Percentiles rank a stretch among this genome's conserved stretches.
Conservation (phyloP, 768 basidiomycete genomes). For the Boletus pseudopeckii region DNA sequence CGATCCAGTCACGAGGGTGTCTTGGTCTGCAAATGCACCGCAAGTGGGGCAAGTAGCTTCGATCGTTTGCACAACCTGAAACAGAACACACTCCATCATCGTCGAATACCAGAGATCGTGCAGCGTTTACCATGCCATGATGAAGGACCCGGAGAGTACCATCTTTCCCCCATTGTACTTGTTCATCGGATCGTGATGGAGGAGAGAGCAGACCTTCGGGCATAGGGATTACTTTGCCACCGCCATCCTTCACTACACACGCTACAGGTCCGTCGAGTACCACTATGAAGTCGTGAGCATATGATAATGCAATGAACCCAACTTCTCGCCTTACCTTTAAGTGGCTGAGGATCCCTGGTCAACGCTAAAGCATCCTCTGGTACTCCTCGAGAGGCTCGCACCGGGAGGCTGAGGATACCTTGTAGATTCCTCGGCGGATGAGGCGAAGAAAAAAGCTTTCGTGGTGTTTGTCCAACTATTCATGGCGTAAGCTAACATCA, state of each 20-base stretch:
- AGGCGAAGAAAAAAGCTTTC: constrained; percentile 71
- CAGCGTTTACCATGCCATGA: constrained; percentile 53
- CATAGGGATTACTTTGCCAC: constrained; percentile 52
- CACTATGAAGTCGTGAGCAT: constrained; percentile 26
- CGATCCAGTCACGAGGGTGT: constrained; percentile 75
- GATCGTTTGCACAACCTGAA: constrained; percentile 68
- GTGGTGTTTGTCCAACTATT: constrained; percentile 87
- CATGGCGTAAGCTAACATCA: background rate
- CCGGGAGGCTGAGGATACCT: constrained; percentile 68
- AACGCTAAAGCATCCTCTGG: constrained; percentile 80
- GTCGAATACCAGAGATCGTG: background rate
- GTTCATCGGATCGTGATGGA: constrained; percentile 62
- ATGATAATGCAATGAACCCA: background rate
- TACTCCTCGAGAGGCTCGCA: constrained; percentile 69
- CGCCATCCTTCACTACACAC: constrained; percentile 49
- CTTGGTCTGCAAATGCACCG: constrained; percentile 72
- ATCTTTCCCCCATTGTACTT: constrained; percentile 62
- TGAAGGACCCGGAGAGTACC: constrained; percentile 59
- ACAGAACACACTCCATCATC: constrained; percentile 4
- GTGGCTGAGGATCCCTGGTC: constrained; percentile 49
- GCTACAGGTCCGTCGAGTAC: constrained; percentile 40
- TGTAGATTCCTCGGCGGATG: constrained; percentile 76
- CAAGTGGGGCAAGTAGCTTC: constrained; percentile 73
- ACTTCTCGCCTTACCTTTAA: constrained; percentile 45
- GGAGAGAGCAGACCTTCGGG: constrained; percentile 53